phyloP scores from a whole-genome alignment of 495 filamentous ascomycete genomes.

The Xylaria palmicola region DNA sequence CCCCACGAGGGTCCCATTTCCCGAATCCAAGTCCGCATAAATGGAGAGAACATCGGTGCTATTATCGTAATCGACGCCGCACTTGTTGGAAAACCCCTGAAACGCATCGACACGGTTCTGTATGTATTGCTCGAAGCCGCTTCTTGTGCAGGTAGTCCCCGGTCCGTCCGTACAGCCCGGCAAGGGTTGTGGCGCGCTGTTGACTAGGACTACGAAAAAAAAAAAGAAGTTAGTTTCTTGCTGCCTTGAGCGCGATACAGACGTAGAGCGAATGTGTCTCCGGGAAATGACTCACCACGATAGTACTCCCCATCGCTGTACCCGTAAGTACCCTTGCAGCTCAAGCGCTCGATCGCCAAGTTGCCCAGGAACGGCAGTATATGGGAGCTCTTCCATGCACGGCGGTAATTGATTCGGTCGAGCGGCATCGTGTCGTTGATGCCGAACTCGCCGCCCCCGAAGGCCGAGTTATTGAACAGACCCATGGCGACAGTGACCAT shows the following conservation, averaged over 20 bases:
- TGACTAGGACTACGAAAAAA: conserved; percentile 36
- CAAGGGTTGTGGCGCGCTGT: conserved; percentile 36
- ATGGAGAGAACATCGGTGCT: conserved; percentile 35
- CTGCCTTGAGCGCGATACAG: too few species aligned
- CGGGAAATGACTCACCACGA: too few species aligned
- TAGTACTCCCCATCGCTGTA: conserved; percentile 39
- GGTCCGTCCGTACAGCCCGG: conserved; percentile 36
- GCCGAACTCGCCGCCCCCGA: conserved; percentile 34
- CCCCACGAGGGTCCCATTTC: conserved; percentile 37
- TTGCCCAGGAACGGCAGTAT: conserved; percentile 47
- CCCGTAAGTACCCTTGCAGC: conserved; percentile 36
- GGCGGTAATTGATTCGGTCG: conserved; percentile 43
- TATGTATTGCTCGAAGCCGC: conserved; percentile 30
- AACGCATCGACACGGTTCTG: conserved; percentile 31
- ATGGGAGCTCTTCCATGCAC: conserved; percentile 46
- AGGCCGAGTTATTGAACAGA: conserved; percentile 50
- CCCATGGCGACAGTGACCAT: conserved; percentile 49
- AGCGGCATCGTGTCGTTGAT: conserved; percentile 52
- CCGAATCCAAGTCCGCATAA: conserved; percentile 31
- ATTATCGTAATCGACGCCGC: conserved; percentile 34
- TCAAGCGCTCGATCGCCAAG: conserved; percentile 42
- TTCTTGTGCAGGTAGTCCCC: conserved; percentile 36
- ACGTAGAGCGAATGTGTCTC: too few species aligned
- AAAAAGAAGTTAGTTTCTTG: too few species aligned
- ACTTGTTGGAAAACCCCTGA: conserved; percentile 33